These are phyloP conservation scores for Batrachochytrium dendrobatidis DNA, from an alignment of 371 early-diverging fungal genomes.

Conservation along the genomic window DNA sequence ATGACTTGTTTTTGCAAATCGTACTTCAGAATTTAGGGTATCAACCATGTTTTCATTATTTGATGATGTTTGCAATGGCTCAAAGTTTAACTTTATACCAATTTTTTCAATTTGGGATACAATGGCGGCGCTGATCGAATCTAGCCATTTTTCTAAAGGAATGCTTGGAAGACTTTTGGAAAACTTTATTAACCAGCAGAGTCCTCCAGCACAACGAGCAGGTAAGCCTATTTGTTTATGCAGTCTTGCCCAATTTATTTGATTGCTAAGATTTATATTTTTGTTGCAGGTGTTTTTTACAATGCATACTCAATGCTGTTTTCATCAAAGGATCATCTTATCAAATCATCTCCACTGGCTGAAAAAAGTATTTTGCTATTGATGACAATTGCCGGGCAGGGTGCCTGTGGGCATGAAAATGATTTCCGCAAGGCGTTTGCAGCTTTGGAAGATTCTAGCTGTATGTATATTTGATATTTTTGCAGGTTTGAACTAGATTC, in stretches of 20 bases:
- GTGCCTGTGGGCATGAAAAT: slow-evolving; percentile 21
- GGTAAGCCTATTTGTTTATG: slow-evolving; percentile 23
- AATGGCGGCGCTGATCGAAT: no score
- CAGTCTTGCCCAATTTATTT: neutral
- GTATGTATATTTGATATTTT: slow-evolving; percentile 36
- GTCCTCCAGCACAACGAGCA: slow-evolving; percentile 48
- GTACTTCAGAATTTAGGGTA: slow-evolving; percentile 49
- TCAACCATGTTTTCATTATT: no score
- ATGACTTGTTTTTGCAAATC: slow-evolving; percentile 58
- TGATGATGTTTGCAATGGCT: no score
- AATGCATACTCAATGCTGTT: slow-evolving; percentile 68
- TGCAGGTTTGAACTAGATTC: no score
- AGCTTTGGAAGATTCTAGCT: slow-evolving; percentile 50
- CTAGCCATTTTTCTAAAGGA: slow-evolving; percentile 51
- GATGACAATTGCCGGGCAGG: slow-evolving; percentile 35
- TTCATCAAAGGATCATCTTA: slow-evolving; percentile 34
- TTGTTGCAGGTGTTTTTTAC: slow-evolving; percentile 47
- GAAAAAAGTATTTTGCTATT: slow-evolving; percentile 57
- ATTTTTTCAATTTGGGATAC: neutral
- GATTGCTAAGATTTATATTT: neutral
- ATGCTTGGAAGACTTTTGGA: slow-evolving; percentile 49
- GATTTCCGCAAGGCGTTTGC: slow-evolving; percentile 47
- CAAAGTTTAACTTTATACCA: neutral
- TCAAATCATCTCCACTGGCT: slow-evolving; percentile 47
- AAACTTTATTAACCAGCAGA: slow-evolving; percentile 56